Conservation (phyloP, 148 eudicot species). For the Camellia lanceoleosa region DNA sequence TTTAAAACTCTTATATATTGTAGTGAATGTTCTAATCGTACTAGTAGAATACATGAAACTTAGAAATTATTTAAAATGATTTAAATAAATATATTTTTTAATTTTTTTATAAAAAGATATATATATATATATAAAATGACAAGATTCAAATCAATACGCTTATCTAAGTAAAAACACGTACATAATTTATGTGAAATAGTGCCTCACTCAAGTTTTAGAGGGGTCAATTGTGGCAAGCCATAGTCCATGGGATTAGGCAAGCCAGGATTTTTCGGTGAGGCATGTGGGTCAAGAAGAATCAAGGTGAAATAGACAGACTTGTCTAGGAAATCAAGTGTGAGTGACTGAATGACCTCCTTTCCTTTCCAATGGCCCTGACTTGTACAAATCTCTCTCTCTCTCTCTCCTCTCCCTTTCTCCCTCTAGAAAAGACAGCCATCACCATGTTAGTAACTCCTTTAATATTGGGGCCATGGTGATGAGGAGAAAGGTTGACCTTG, state of each 20-base stretch:
- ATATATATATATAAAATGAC: too few species aligned
- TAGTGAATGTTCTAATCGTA: too few species aligned
- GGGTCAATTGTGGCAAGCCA: background rate
- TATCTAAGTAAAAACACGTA: too few species aligned
- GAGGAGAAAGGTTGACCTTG: background rate
- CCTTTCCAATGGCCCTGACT: background rate
- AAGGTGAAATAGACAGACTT: background rate
- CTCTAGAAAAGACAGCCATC: background rate
- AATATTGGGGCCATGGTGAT: background rate
- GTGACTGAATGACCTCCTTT: background rate
- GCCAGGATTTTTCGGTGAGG: background rate
- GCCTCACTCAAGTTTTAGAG: background rate
- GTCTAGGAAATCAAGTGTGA: background rate
- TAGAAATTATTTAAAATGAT: too few species aligned
- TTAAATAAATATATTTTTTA: too few species aligned
- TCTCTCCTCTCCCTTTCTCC: background rate
- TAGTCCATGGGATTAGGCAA: background rate
- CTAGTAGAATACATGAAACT: too few species aligned
- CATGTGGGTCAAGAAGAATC: slow-evolving; percentile 5
- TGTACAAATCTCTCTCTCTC: background rate
- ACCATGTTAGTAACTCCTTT: background rate
- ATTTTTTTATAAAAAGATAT: too few species aligned
- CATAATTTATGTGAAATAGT: too few species aligned
- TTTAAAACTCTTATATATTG: too few species aligned
- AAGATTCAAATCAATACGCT: too few species aligned